Conservation (phyloP, 139 green algal species). For the Tetratostichococcus sp. region DNA sequence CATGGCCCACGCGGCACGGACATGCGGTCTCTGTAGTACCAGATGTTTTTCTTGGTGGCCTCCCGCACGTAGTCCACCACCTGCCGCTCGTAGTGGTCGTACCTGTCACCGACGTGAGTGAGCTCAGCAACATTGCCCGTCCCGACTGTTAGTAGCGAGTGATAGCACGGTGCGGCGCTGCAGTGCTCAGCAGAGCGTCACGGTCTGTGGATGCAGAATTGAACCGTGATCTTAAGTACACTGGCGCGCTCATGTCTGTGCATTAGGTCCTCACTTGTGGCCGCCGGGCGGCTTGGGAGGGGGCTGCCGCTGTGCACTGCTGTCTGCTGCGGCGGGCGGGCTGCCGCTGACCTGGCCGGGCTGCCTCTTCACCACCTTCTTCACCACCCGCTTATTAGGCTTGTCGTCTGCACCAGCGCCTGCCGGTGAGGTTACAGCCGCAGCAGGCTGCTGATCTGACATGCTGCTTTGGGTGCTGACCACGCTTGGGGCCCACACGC, state of each 20-base stretch:
- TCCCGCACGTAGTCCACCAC: constrained; percentile 79
- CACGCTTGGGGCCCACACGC: background rate
- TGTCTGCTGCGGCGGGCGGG: background rate
- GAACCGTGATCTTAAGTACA: background rate
- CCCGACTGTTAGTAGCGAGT: background rate
- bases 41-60: constrained; percentile 79
- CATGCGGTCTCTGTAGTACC: constrained; percentile 62
- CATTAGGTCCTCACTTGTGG: background rate
- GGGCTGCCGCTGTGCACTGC: background rate
- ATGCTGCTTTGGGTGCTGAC: background rate
- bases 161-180: background rate
- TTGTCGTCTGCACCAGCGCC: background rate
- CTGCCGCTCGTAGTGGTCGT: constrained; percentile 20
- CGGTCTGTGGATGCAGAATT: too few relatives aligned
- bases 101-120: background rate
- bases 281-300: background rate
- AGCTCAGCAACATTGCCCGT: too few relatives aligned
- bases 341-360: background rate
- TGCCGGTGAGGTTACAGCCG: background rate
- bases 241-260: too few relatives aligned
- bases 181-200: too few relatives aligned
- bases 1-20: constrained; percentile 76
- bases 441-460: background rate
- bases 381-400: background rate
- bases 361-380: background rate